These are phyloP conservation scores for Stagonosporopsis cucurbitacearum DNA, from an alignment of 2,329 filamentous ascomycete species.

Conservation along the genomic window DNA sequence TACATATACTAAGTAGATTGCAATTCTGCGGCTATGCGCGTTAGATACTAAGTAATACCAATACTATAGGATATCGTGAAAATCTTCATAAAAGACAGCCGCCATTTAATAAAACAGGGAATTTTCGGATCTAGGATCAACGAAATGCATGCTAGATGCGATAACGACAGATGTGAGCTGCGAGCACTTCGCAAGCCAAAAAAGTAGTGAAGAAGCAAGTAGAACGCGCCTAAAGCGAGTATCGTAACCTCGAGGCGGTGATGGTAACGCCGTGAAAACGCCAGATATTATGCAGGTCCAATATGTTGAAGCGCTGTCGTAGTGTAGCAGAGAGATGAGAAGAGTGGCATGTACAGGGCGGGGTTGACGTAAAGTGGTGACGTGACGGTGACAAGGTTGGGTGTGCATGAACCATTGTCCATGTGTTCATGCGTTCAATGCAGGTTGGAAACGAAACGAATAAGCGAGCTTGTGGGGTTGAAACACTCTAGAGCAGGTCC, in stretches of 20 bases:
- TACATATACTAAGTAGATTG: constrained; percentile 12
- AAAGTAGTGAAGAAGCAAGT: constrained; percentile 2
- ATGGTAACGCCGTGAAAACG: constrained; percentile 12
- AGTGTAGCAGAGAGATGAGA: constrained; percentile 14
- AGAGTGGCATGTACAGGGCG: constrained; percentile 17
- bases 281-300: constrained; percentile 26
- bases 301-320: constrained; percentile 11
- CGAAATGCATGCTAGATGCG: constrained; percentile 26
- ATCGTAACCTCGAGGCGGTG: constrained; percentile 19
- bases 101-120: background rate
- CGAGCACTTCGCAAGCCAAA: constrained; percentile 30
- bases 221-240: constrained; percentile 17
- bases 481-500: constrained; percentile 38
- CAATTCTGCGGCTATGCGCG: constrained; percentile 9
- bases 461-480: constrained; percentile 20
- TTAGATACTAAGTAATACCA: constrained; percentile 17
- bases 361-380: constrained; percentile 10
- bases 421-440: constrained; percentile 21
- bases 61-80: constrained; percentile 18
- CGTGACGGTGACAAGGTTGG: constrained; percentile 12
- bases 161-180: constrained; percentile 27
- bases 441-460: constrained; percentile 27
- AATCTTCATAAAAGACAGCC: constrained; percentile 14
- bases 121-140: constrained; percentile 14
- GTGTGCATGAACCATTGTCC: constrained; percentile 23